Base-by-base conservation (phyloP, 495 filamentous ascomycete species). In the Acidiella bohemica region DNA sequence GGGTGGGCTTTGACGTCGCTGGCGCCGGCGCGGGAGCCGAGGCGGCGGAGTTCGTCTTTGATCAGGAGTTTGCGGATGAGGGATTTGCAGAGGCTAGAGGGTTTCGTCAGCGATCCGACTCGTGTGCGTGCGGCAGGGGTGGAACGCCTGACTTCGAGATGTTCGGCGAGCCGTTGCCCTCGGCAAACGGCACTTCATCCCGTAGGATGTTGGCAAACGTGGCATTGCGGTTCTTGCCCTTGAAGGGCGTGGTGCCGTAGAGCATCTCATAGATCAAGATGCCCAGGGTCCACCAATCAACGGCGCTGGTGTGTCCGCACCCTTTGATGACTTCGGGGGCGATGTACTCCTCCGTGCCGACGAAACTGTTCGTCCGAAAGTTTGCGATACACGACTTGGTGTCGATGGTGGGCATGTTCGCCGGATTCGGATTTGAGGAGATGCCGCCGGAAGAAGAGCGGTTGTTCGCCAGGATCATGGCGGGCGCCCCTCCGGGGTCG, bases 241-340 rank as follows among this genome's bases (percentile, higher is more conserved):
- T 97, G 73, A 97, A 97, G 0, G 90, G 90, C 1, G 90, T 97
- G 2, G 87, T 96, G 16, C 90, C 92, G 61, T 82, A 96, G n/a
- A 97, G 66, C 90, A 97, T 97, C 60, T 97, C 90, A 50, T 94
- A 97, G 41, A 96, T 82, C 51, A 97, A 61, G 40, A 97, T 96
- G 14, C 90, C 90, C 8, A 97, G 65, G 2, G 90, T 97, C 90
- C 90, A 97, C 90, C 90, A 97, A 60, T 97, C 90, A 2, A 97
- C 90, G 3, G 90, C 90, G 51, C 86, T 95, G 5, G 90, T 97
- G 57, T 97, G 90, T 14, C 90, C 90, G 59, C 88, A 95, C 10
- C 90, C 90, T 60, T 94, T 96, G 56, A 97, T 97, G 30, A 97
- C 90, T 59, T 97, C 90, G 5, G 90, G 90, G 0, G 90, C 90